A percentile compares a stretch with the other conserved stretches of the same genome.
phyloP scores from a whole-genome alignment of 2,329 filamentous ascomycete genomes.

The Colletotrichum sp. region DNA sequence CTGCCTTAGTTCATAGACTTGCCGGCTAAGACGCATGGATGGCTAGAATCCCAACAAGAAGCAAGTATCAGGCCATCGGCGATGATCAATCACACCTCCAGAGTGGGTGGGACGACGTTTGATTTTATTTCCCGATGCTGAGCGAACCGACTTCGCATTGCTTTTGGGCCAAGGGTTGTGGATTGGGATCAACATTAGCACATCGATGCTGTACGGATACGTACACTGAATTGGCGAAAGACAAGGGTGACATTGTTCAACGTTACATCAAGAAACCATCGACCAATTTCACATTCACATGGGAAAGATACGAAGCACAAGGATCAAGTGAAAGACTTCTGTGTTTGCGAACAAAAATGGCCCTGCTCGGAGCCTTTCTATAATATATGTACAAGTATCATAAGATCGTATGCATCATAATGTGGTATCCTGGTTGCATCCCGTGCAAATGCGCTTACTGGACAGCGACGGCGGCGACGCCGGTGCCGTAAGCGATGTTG shows the following conservation, averaged over 20 bases:
- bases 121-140: not conserved
- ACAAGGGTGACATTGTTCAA: not conserved
- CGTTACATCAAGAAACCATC: not conserved
- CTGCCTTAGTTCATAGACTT: not conserved
- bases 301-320: not conserved
- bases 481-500: slow-evolving; percentile 58
- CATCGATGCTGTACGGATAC: not conserved
- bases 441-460: slow-evolving; percentile 2
- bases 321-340: not conserved
- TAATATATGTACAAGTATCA: slow-evolving; percentile 16
- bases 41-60: not conserved
- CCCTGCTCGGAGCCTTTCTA: not conserved
- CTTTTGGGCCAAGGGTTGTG: not conserved
- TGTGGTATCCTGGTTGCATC: not conserved
- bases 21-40: not conserved
- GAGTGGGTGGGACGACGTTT: not conserved
- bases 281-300: not conserved
- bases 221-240: not conserved
- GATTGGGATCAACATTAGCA: not conserved
- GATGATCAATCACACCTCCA: not conserved
- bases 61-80: not conserved
- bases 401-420: slow-evolving; percentile 13
- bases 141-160: not conserved
- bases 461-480: slow-evolving; percentile 32
- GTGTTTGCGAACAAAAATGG: not conserved